Evolutionary conservation across 2,329 filamentous ascomycete genomes (phyloP).

Genomic region (Corinectria fuckeliana): DNA sequence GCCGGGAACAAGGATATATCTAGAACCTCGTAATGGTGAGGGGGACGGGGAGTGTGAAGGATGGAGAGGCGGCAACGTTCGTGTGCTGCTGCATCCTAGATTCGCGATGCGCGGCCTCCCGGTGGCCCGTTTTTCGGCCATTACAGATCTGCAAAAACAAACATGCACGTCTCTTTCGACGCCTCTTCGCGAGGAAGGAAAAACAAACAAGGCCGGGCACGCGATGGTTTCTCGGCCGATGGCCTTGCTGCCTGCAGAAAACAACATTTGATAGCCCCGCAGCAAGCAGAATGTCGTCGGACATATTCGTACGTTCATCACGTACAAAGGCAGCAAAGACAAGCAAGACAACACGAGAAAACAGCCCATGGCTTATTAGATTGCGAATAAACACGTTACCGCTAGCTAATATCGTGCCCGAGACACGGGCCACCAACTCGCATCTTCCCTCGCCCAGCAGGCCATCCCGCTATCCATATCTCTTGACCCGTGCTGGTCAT

Average conservation of each 20-base stretch:
- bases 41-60: not conserved
- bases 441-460: slow-evolving; percentile 22
- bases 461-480: slow-evolving; percentile 13
- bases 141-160: slow-evolving; percentile 36
- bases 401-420: slow-evolving; percentile 30
- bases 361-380: slow-evolving; percentile 35
- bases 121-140: slow-evolving; percentile 33
- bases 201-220: slow-evolving; percentile 11
- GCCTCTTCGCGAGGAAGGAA: slow-evolving; percentile 2
- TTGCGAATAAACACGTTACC: slow-evolving; percentile 34
- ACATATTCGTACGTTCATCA: slow-evolving; percentile 21
- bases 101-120: slow-evolving; percentile 32
- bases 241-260: not conserved
- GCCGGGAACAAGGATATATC: slow-evolving; percentile 28
- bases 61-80: slow-evolving; percentile 7
- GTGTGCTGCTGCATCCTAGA: slow-evolving; percentile 29
- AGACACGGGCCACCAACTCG: slow-evolving; percentile 28
- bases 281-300: not conserved
- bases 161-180: slow-evolving; percentile 5
- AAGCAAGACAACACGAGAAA: slow-evolving; percentile 28
- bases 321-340: slow-evolving; percentile 1
- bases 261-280: slow-evolving; percentile 4
- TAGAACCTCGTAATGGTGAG: slow-evolving; percentile 15
- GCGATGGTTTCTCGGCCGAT: not conserved
- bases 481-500: slow-evolving; percentile 22